Evolutionary conservation across 305 asterid genomes (phyloP), one percentile per base, ranked within the genome.

Genomic region (Ilex paraguariensis): DNA sequence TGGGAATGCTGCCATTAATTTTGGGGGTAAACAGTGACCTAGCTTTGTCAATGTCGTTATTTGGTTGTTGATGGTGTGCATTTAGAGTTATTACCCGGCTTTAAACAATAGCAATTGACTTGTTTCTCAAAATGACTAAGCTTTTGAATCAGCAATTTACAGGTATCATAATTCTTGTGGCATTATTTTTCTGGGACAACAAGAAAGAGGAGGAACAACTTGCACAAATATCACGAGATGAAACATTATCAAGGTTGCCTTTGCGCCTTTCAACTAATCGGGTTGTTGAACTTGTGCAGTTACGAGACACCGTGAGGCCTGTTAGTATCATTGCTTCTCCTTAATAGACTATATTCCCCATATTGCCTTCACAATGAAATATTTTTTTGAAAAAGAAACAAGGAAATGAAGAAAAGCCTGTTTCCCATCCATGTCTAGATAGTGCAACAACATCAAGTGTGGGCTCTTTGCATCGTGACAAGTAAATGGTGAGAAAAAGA

Each of bases 151-250:
- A 85, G 95, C 75, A 76, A 77, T 82, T 74, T 72, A 76, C 96
- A 92, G 97, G 98, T 80, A 90, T 90, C 66, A 56, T 80, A 73
- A 86, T 71, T 74, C 50, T 90, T 54, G 91, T 84, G 84, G 95
- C 90, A 48, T 80, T 92, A 70, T 81, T 81, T 66, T 13, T 79
- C 11, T 92, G 98, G 97, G 98, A 92, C 63, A 89, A 80, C 85
- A 92, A 85, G 77, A 90, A 92, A 71, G 98, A 92, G 84, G 98
- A 92, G 82, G 97, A 92, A 75, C 98, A 92, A 70, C 75, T 92
- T 63, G 84, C 89, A 58, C 94, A 82, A 64, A 92, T 92, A 65
- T 82, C 90, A 33, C 70, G 98, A 56, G 82, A 81, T 64, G 98
- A 92, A 77, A 89, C 93, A 51, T 80, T 89, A 54, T 89, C 97